These are phyloP conservation scores for Sporothrix brunneoviolacea DNA, from an alignment of 2,329 filamentous ascomycete species.

Conservation along the genomic window DNA sequence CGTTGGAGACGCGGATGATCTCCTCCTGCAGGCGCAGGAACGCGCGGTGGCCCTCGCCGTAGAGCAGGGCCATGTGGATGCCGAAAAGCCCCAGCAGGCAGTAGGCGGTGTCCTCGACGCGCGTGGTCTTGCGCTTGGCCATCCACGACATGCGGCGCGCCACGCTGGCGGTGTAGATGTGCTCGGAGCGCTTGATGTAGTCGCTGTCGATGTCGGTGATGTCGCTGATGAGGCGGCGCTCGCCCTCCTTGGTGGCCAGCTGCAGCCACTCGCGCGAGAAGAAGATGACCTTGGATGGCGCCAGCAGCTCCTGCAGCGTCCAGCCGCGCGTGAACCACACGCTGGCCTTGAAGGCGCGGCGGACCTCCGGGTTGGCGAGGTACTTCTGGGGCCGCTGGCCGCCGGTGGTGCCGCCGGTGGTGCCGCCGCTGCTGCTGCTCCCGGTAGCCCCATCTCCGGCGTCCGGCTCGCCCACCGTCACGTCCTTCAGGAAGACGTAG, in stretches of 20 bases:
- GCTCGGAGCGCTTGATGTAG: conserved; percentile 15
- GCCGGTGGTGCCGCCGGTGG: background rate
- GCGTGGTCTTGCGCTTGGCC: conserved; percentile 19
- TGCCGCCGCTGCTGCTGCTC: background rate
- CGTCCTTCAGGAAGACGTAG: conserved; percentile 28
- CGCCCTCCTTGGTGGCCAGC: conserved; percentile 21
- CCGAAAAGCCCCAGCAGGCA: conserved; percentile 25
- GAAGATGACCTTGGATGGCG: conserved; percentile 18
- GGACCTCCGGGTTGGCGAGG: background rate
- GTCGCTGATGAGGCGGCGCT: conserved; percentile 20
- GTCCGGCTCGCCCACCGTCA: conserved; percentile 8
- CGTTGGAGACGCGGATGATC: conserved; percentile 22
- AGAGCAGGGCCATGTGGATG: conserved; percentile 26
- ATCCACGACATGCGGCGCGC: conserved; percentile 25
- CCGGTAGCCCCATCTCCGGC: background rate
- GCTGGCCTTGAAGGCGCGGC: background rate
- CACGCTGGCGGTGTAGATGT: conserved; percentile 14
- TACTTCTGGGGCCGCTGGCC: background rate
- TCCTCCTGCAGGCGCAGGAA: conserved; percentile 24
- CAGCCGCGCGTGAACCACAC: conserved; percentile 20
- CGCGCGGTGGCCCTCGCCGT: conserved; percentile 23
- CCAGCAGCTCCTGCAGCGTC: conserved; percentile 22
- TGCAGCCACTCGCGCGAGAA: conserved; percentile 18
- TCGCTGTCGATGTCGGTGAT: conserved; percentile 26
- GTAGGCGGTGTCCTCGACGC: conserved; percentile 23